Base-by-base conservation (phyloP, 805 yeast genomes). In the Hemisphaericaspora nanyangensis region DNA sequence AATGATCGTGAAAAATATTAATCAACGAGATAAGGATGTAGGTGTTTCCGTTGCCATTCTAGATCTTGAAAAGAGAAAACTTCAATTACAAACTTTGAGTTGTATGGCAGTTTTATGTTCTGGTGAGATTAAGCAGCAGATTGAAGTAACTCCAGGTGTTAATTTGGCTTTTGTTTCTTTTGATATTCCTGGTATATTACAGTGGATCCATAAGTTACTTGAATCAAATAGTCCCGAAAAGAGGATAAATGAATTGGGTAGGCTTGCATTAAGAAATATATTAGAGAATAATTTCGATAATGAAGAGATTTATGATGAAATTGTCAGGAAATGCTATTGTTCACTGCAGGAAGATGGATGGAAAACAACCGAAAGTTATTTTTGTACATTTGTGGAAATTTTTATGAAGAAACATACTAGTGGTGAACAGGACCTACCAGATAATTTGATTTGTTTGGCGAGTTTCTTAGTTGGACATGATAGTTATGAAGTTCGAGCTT, bases 61-160 rank as follows among this genome's bases (percentile, higher is more conserved):
- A 37, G 97, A 90, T 54, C 72, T 90, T 29, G 95, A 88, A 52
- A 77, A 77, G 47, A 75, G 80, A 33, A 78, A 80, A 24, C 58
- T 88, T 5, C 88, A 87, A 46, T 63, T 74, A 16, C 72, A 95
- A 1, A 78, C 95, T 0, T 68, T 88, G 35, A 83, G 87, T 43
- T 80, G 95, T 29, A 86, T 93, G 95, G 86, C 95, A 0, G 72
- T 82, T 0, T 63, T 93, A 19, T 80, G 95, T 49, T 70, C 81
- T 2, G 93, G 95, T n/a, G 77, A 82, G 2, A 76, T 89, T 7
- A 72, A 76, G 5, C 74, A 70, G 37, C 55, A 62, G 8, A 61
- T 72, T 24, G 61, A 68, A 22, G 65, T 75, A 25, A 66, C 74
- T 3, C n/a, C n/a, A n/a, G n/a, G n/a, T n/a, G 77, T 76, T 34